Base-by-base conservation (phyloP, 2,329 filamentous ascomycete species). In the Westerdykella sp. region DNA sequence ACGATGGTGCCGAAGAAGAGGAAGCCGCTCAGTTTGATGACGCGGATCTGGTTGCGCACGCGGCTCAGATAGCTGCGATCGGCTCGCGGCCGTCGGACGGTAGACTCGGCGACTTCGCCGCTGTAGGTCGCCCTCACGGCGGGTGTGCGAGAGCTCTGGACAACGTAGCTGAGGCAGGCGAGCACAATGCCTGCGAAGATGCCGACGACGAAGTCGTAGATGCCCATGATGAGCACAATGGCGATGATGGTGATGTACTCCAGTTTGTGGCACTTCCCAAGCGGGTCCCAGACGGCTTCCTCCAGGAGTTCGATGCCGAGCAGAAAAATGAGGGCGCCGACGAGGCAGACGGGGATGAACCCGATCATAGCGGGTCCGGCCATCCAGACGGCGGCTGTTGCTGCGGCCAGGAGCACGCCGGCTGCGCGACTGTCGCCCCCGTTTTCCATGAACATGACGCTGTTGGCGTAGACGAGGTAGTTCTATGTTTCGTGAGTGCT, bases 1-100 rank as follows among this genome's bases (percentile, higher is more conserved):
- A 96, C 91, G 51, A 98, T 95, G 2, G 90, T 97, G 13, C 93
- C 93, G 55, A 98, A 98, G 73, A 98, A 98, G n/a, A 98, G 78
- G 60, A 91, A 97, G 0, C 93, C 91, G 0, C 86, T 84, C 13
- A 98, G 77, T 66, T 97, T 97, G 58, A 95, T 85, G 39, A 97
- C 83, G 45, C 87, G 85, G 28, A 94, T 93, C 63, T 98, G 93
- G 25, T 80, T 78, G 3, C 91, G 90, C 13, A 93, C 90, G 51
- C 91, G 79, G 47, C 83, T 83, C 4, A 98, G 73, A 60, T 93
- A 98, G 46, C 85, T 81, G 47, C 90, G 84, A 56, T 98, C 93
- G 3, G 89, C 83, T 1, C 87, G 87, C 53, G 95, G 95, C 42
- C 93, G 82, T 41, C 93, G 80, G 22, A 98, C 93, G 0, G 93